A percentile compares a stretch with the other conserved stretches of the same genome.
Conservation (phyloP, 1,284 basidiomycete species). For the Cryptococcus sp. region DNA sequence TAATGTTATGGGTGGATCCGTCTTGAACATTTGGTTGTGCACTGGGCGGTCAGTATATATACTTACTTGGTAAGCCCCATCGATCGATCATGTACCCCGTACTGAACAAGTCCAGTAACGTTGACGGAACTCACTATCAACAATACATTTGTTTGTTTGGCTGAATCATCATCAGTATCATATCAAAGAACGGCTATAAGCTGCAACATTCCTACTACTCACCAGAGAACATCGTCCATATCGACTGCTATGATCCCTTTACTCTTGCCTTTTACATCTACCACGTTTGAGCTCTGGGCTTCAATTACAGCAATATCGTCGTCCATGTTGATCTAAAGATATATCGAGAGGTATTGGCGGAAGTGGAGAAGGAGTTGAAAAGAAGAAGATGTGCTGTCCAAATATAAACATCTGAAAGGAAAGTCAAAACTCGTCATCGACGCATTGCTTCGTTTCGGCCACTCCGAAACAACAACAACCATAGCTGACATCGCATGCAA, state of each 20-base stretch:
- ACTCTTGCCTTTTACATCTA: not conserved
- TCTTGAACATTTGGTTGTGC: constrained; percentile 65
- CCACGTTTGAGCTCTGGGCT: not conserved
- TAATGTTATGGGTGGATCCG: constrained; percentile 50
- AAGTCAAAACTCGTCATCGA: too few species aligned
- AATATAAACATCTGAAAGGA: too few species aligned
- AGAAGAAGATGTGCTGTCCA: too few species aligned
- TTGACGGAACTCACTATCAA: constrained; percentile 56
- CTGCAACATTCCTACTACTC: constrained; percentile 5
- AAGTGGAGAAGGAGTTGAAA: too few species aligned
- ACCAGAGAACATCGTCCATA: constrained; percentile 68
- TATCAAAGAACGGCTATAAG: not conserved
- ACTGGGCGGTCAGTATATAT: constrained; percentile 37
- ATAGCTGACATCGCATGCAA: too few species aligned
- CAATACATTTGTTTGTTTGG: constrained; percentile 62
- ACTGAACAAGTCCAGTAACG: too few species aligned
- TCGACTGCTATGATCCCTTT: constrained; percentile 61
- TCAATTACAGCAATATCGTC: not conserved
- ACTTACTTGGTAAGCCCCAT: too few species aligned
- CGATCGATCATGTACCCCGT: not conserved
- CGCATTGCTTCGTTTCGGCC: too few species aligned
- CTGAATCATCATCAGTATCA: constrained; percentile 9
- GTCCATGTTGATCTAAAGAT: not conserved
- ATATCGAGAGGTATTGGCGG: not conserved
- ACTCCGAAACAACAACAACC: too few species aligned